A percentile compares a stretch with the other conserved stretches of the same genome.
These are phyloP conservation scores for Crithidia brevicula DNA, from an alignment of 208 protist genomes.

Conservation along the genomic window DNA sequence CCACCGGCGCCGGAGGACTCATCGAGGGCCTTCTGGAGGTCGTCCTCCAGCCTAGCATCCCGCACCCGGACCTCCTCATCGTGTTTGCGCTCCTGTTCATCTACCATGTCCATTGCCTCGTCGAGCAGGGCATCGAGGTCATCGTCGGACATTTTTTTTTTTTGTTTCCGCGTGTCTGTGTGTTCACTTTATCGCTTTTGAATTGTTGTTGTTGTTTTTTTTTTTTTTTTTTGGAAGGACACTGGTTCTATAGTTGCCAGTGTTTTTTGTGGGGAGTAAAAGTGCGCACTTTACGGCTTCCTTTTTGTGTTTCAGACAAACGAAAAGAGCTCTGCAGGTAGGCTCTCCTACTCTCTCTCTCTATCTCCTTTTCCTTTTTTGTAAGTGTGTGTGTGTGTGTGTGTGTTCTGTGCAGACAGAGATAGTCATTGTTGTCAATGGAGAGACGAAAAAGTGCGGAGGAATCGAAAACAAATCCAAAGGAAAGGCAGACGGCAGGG, in stretches of 20 bases:
- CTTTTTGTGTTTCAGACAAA: too few relatives aligned
- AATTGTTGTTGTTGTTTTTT: too few relatives aligned
- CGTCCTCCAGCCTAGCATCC: constrained; percentile 55
- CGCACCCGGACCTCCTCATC: constrained; percentile 58
- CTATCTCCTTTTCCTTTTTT: background rate
- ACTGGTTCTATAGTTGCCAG: too few relatives aligned
- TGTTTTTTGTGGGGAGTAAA: background rate
- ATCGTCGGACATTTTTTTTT: constrained; percentile 47
- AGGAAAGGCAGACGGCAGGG: too few relatives aligned
- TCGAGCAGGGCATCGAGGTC: constrained; percentile 86
- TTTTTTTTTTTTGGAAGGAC: background rate
- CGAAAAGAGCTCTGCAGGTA: too few relatives aligned
- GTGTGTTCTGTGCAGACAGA: background rate
- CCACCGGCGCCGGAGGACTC: constrained; percentile 22
- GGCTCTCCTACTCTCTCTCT: too few relatives aligned
- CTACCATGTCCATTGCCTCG: constrained; percentile 80
- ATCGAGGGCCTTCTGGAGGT: constrained; percentile 50
- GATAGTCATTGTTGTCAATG: too few relatives aligned
- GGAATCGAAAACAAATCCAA: too few relatives aligned
- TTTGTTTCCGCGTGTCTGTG: background rate
- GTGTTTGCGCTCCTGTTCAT: constrained; percentile 72
- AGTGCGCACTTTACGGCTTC: too few relatives aligned
- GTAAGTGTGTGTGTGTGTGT: constrained; percentile 6
- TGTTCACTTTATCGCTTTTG: too few relatives aligned
- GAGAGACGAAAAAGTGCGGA: too few relatives aligned